Conservation (phyloP, 441 rosid species). For the Erodium texanum region DNA sequence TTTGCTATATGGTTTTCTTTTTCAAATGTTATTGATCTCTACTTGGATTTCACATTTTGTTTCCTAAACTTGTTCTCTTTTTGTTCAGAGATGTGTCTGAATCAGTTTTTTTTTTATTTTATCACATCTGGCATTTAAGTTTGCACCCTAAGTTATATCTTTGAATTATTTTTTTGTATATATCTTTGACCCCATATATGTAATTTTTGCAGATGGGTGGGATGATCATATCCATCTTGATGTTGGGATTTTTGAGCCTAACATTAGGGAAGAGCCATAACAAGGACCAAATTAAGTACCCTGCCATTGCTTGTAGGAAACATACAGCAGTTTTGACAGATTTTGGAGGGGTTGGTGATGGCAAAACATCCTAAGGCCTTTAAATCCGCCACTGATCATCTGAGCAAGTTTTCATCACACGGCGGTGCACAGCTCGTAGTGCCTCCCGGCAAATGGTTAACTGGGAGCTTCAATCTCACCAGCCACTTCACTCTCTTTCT, state of each 20-base stretch:
- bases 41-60: too few relatives aligned
- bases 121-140: too few relatives aligned
- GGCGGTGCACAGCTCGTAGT: constrained; percentile 18
- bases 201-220: neutral
- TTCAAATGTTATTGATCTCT: too few relatives aligned
- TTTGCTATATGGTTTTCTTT: too few relatives aligned
- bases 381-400: constrained; percentile 4
- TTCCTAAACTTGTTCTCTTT: too few relatives aligned
- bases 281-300: neutral
- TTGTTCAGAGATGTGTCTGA: too few relatives aligned
- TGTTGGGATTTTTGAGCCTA: neutral
- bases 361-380: constrained; percentile 20
- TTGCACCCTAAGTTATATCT: too few relatives aligned
- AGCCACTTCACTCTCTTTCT: constrained; percentile 18
- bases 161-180: too few relatives aligned
- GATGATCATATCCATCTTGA: neutral
- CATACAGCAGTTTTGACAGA: neutral
- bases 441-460: constrained; percentile 18
- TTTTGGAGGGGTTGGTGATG: constrained; percentile 4
- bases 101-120: too few relatives aligned
- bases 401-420: constrained; percentile 12
- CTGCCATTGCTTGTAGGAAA: neutral
- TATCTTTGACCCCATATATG: too few relatives aligned
- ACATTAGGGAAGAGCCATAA: neutral
- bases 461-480: constrained; percentile 20